These are phyloP conservation scores for Caryopteris hybrid DNA, from an alignment of 305 asterid genomes.

Conservation along the genomic window DNA sequence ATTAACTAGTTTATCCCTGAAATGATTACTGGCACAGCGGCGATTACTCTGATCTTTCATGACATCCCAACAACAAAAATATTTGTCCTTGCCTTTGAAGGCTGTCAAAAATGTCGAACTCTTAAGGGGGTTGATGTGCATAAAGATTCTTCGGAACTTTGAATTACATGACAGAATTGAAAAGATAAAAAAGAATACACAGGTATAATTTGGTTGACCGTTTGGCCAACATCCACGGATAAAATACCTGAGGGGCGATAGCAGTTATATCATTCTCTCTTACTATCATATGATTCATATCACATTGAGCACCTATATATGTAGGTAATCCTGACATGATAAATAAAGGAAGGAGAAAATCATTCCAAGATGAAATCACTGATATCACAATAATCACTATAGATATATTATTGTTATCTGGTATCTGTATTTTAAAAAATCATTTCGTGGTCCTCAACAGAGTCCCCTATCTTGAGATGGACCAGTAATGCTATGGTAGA, in stretches of 20 bases:
- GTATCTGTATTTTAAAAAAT: background rate
- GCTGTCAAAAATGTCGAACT: background rate
- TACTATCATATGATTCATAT: background rate
- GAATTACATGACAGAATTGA: background rate
- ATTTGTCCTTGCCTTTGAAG: slow-evolving; percentile 5
- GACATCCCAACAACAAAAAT: background rate
- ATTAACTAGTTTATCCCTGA: background rate
- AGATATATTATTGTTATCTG: background rate
- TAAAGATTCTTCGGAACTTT: background rate
- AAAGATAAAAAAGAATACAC: background rate
- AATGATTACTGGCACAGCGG: background rate
- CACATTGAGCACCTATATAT: background rate
- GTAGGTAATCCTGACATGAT: background rate
- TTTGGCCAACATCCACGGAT: background rate
- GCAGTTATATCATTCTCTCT: background rate
- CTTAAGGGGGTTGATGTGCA: no score
- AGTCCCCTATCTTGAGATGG: background rate
- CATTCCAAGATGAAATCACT: background rate
- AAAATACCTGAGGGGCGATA: background rate
- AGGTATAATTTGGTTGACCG: background rate
- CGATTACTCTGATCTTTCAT: background rate
- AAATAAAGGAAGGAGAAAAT: background rate
- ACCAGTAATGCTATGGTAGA: background rate
- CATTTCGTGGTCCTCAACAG: background rate
- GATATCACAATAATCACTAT: background rate